A percentile compares a stretch with the other conserved stretches of the same genome.
phyloP scores from a whole-genome alignment of 78 protist species.

The Polysphondylium violaceum region DNA sequence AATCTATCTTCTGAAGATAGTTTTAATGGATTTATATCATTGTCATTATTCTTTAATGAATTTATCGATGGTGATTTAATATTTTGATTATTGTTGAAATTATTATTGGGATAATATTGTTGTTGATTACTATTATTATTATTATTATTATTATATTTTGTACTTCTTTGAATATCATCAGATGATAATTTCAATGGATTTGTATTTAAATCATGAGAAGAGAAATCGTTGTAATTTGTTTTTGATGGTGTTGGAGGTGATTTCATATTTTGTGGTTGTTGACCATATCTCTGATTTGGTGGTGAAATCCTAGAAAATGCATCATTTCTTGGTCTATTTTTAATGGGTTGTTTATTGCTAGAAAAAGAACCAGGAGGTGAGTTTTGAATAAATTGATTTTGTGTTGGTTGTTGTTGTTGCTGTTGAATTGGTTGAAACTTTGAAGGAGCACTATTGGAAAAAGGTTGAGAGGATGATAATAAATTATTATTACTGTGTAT shows the following conservation, averaged over 20 bases:
- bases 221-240: conserved; percentile 9
- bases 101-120: too few relatives aligned
- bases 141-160: conserved; percentile 8
- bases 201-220: conserved; percentile 1
- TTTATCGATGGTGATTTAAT: too few relatives aligned
- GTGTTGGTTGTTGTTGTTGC: conserved; percentile 6
- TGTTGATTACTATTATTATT: neutral
- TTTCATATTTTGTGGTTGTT: conserved; percentile 16
- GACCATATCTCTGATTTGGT: conserved; percentile 6
- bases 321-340: conserved; percentile 55
- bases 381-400: conserved; percentile 18
- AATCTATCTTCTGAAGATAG: too few relatives aligned
- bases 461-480: conserved; percentile 5
- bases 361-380: neutral
- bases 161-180: neutral
- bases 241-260: conserved; percentile 13
- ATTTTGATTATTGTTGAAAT: too few relatives aligned
- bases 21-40: too few relatives aligned
- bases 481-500: neutral
- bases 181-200: conserved; percentile 9
- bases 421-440: neutral
- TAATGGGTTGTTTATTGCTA: conserved; percentile 1
- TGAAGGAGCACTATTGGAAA: conserved; percentile 20
- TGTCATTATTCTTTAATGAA: too few relatives aligned
- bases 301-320: conserved; percentile 49